Evolutionary conservation across 768 basidiomycete genomes (phyloP).

Genomic region (Pulveroboletus sp.): DNA sequence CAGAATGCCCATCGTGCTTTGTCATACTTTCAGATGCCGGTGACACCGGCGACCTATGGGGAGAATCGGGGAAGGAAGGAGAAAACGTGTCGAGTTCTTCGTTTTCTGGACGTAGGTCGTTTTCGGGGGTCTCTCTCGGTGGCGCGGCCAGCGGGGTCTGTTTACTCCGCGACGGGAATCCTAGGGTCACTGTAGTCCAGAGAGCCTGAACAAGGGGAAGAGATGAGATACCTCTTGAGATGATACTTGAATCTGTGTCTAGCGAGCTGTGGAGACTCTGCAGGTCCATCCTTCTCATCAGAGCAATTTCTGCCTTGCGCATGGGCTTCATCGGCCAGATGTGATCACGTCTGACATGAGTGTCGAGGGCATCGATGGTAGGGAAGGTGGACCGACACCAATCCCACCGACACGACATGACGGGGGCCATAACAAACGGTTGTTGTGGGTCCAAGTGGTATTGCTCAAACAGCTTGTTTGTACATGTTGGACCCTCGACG

Average conservation of each 20-base stretch:
- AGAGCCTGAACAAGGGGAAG: neutral
- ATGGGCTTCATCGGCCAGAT: constrained; percentile 43
- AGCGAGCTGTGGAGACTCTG: constrained; percentile 31
- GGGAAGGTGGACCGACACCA: constrained; percentile 47
- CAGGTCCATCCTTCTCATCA: constrained; percentile 35
- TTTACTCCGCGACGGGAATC: no score
- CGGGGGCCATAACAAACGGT: constrained; percentile 5
- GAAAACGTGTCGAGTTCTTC: constrained; percentile 19
- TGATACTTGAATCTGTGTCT: constrained; percentile 9
- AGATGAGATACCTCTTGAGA: constrained; percentile 18
- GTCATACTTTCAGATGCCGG: constrained; percentile 20
- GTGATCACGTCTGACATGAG: constrained; percentile 49
- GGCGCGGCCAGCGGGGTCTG: no score
- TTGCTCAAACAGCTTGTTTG: constrained; percentile 15
- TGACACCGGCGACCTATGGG: constrained; percentile 12
- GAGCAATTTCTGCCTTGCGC: constrained; percentile 40
- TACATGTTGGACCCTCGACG: constrained; percentile 10
- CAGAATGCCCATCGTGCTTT: constrained; percentile 2
- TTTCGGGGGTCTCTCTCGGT: neutral
- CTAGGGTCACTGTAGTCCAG: constrained; percentile 10
- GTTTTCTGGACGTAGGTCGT: neutral
- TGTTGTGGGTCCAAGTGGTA: neutral
- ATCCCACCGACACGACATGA: constrained; percentile 46
- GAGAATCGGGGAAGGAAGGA: constrained; percentile 14
- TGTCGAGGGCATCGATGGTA: constrained; percentile 35